Evolutionary conservation across 176 grass and related monocot species (phyloP), one percentile per base, ranked within the genome.

Genomic region (Cenchrus fungigraminus): DNA sequence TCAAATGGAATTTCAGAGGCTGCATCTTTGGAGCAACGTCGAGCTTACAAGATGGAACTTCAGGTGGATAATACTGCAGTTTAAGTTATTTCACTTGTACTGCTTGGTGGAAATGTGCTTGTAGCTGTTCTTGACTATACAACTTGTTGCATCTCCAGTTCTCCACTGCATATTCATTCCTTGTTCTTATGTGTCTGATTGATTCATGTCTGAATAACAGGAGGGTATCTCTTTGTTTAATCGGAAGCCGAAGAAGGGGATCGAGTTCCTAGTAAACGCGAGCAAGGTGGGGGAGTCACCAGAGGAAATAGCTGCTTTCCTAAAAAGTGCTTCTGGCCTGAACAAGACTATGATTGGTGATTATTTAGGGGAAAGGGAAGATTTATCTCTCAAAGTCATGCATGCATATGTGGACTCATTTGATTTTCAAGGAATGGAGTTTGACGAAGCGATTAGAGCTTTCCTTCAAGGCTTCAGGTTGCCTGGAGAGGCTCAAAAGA

Each of bases 401-500:
- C 97, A 99, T 91, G 90, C 94, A 63, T 99, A 92, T 91, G 97
- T 99, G 65, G 94, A 99, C 87, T 92, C 97, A 62, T 99, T 97
- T 89, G 92, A 97, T 68, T 94, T 99, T 85, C 91, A 99, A 92
- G 85, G 87, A 46, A 88, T 92, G 91, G 90, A 94, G 75, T 97
- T 99, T 86, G 97, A 97, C 84, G 93, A 96, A 88, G 91, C 97
- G 28, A 99, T 99, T 83, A 88, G 97, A 76, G 72, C 82, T 79
- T 99, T 99, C 69, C 86, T 97, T 79, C 90, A 89, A 92, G 91
- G 97, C 59, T 99, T 99, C 82, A 89, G 94, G 31, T 92, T 99
- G 86, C 97, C 97, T 84, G 94, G 97, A 80, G 97, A 99, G 81
- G 97, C 97, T 82, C 97, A 99, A 86, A 99, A 99, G 82, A 99